These are phyloP conservation scores for Talaromyces pinophilus DNA, from an alignment of 2,329 filamentous ascomycete genomes.

Conservation along the genomic window DNA sequence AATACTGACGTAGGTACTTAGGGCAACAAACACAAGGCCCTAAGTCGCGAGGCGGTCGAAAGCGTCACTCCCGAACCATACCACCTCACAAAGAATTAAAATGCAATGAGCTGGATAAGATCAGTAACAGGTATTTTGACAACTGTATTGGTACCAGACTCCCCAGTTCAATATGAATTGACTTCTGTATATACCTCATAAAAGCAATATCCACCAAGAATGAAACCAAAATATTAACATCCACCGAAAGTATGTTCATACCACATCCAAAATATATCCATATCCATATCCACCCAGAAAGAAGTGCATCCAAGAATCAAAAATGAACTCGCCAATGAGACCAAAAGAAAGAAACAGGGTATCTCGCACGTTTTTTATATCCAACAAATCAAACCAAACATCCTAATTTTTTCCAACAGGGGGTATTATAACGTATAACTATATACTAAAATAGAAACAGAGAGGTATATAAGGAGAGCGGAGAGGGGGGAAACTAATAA, in stretches of 20 bases:
- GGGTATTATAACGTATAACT: background rate
- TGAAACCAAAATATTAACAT: background rate
- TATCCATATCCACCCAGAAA: background rate
- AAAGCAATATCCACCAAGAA: background rate
- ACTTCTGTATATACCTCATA: background rate
- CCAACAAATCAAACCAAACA: background rate
- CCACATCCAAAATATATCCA: background rate
- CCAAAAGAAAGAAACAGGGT: background rate
- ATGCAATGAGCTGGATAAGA: no score
- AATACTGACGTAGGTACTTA: background rate
- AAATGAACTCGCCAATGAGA: background rate
- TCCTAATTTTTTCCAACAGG: background rate
- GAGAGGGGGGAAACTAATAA: conserved; percentile 18
- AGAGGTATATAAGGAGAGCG: background rate
- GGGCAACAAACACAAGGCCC: background rate
- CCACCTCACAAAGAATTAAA: background rate
- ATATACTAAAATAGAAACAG: background rate
- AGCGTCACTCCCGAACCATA: background rate
- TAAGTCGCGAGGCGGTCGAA: background rate
- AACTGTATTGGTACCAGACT: no score
- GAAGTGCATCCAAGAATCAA: background rate
- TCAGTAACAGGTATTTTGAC: no score
- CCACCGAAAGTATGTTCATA: background rate
- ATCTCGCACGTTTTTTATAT: conserved; percentile 1
- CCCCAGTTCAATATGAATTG: no score